A percentile compares a stretch with the other conserved stretches of the same genome.
These are phyloP conservation scores for Lodderomyces oxycetoniae DNA, from an alignment of 1,139 yeast genomes.

Conservation along the genomic window DNA sequence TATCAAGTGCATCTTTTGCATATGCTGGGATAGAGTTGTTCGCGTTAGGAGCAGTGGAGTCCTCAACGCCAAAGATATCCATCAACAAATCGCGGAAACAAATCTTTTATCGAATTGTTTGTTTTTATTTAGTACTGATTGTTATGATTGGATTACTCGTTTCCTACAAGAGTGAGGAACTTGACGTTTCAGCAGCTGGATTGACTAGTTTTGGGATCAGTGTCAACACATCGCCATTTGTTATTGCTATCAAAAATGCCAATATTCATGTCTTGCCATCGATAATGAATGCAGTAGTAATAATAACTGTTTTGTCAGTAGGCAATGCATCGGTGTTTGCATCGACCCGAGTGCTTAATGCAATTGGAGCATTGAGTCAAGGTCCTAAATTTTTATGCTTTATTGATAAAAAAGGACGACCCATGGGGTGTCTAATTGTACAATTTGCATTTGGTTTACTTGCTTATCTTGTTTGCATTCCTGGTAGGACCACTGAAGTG, in stretches of 20 bases:
- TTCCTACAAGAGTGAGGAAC: slow-evolving; percentile 21
- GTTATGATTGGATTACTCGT: slow-evolving; percentile 31
- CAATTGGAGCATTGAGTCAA: slow-evolving; percentile 32
- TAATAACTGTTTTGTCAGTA: slow-evolving; percentile 30
- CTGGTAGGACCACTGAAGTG: slow-evolving; percentile 16
- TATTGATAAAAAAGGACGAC: slow-evolving; percentile 33
- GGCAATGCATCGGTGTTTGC: slow-evolving; percentile 36
- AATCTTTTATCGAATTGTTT: slow-evolving; percentile 31
- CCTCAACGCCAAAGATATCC: slow-evolving; percentile 29
- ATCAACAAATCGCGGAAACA: slow-evolving; percentile 34
- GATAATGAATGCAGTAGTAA: slow-evolving; percentile 29
- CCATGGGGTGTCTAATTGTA: slow-evolving; percentile 27
- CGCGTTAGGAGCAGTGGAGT: slow-evolving; percentile 35
- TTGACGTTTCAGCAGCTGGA: slow-evolving; percentile 11
- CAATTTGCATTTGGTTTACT: slow-evolving; percentile 27
- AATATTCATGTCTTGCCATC: slow-evolving; percentile 30
- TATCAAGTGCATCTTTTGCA: slow-evolving; percentile 24
- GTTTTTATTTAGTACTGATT: slow-evolving; percentile 28
- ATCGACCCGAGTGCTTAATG: slow-evolving; percentile 32
- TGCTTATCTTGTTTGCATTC: slow-evolving; percentile 30
- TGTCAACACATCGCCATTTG: slow-evolving; percentile 37
- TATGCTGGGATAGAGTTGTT: slow-evolving; percentile 29
- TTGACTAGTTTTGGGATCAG: slow-evolving; percentile 15
- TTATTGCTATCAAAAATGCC: slow-evolving; percentile 33
- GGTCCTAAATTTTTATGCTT: slow-evolving; percentile 30